Evolutionary conservation across 192 early-diverging fungal genomes (phyloP).

Genomic region (Coemansia sp.): DNA sequence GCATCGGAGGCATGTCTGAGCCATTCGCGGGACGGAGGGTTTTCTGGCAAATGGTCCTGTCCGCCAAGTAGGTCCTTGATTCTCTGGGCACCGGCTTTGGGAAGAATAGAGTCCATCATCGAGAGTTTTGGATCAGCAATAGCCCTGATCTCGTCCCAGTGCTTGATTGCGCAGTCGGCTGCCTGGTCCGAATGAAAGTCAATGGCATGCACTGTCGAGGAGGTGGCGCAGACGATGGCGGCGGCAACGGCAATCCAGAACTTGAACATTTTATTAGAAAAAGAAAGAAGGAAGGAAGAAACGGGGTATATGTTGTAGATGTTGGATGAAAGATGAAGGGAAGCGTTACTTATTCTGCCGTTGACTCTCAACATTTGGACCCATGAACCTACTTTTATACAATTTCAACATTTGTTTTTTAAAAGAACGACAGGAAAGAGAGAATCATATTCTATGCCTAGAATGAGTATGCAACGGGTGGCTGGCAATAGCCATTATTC

Average conservation of each 20-base stretch:
- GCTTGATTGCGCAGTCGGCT: slow-evolving; percentile 24
- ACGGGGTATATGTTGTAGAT: neutral
- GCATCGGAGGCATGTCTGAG: slow-evolving; percentile 33
- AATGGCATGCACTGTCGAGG: slow-evolving; percentile 5
- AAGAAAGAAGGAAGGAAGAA: neutral
- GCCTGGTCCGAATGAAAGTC: slow-evolving; percentile 44
- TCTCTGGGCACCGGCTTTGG: slow-evolving; percentile 12
- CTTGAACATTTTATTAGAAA: slow-evolving; percentile 9
- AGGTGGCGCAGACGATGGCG: neutral
- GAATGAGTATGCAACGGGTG: no score
- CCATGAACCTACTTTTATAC: no score
- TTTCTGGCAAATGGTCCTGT: slow-evolving; percentile 17
- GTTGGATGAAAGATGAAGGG: no score
- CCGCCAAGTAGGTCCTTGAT: slow-evolving; percentile 26
- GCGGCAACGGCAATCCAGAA: slow-evolving; percentile 1
- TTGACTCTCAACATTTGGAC: no score
- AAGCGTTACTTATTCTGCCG: no score
- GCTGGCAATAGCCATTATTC: no score
- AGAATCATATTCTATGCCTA: no score
- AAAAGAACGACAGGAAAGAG: no score
- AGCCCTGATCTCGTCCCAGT: slow-evolving; percentile 37
- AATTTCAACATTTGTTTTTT: no score
- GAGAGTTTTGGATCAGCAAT: slow-evolving; percentile 34
- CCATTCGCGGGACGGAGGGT: slow-evolving; percentile 38
- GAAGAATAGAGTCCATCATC: slow-evolving; percentile 26